These are phyloP conservation scores for Russula sp. DNA, from an alignment of 768 basidiomycete genomes.

Conservation along the genomic window DNA sequence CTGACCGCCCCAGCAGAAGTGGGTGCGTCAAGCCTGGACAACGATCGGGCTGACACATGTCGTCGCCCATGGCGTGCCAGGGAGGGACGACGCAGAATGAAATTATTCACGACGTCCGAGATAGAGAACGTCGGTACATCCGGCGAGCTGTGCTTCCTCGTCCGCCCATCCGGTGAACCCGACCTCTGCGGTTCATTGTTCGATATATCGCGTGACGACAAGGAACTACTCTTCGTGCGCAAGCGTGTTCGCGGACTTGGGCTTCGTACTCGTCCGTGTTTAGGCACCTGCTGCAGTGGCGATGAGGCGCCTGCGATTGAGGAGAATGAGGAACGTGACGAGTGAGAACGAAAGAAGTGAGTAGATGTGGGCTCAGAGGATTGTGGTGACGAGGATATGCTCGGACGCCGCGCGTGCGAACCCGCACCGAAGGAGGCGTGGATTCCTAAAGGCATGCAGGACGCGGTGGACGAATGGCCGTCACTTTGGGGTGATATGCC, in stretches of 20 bases:
- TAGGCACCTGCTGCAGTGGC: background rate
- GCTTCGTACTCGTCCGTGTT: background rate
- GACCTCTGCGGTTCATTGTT: background rate
- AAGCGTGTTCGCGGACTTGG: background rate
- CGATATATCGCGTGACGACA: background rate
- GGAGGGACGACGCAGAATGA: conserved; percentile 25
- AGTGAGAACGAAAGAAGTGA: conserved; percentile 43
- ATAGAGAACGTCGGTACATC: conserved; percentile 47
- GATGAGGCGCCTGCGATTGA: conserved; percentile 39
- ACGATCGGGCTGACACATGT: background rate
- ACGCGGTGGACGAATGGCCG: conserved; percentile 8
- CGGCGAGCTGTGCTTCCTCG: conserved; percentile 30
- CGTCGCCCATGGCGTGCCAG: conserved; percentile 5
- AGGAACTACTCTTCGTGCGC: conserved; percentile 1
- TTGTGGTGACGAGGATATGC: conserved; percentile 54
- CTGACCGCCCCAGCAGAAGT: conserved; percentile 22
- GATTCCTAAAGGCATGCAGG: conserved; percentile 17
- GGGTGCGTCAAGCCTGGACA: background rate
- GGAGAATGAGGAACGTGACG: conserved; percentile 48
- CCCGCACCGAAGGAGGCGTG: background rate
- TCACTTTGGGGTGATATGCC: conserved; percentile 22
- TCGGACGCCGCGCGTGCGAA: conserved; percentile 29
- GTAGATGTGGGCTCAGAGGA: conserved; percentile 48
- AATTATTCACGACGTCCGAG: conserved; percentile 39
- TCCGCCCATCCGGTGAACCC: background rate